Percentiles rank a stretch among this genome's conserved stretches.
phyloP scores from a whole-genome alignment of 257 asterid species.

The Scutellaria galericulata region DNA sequence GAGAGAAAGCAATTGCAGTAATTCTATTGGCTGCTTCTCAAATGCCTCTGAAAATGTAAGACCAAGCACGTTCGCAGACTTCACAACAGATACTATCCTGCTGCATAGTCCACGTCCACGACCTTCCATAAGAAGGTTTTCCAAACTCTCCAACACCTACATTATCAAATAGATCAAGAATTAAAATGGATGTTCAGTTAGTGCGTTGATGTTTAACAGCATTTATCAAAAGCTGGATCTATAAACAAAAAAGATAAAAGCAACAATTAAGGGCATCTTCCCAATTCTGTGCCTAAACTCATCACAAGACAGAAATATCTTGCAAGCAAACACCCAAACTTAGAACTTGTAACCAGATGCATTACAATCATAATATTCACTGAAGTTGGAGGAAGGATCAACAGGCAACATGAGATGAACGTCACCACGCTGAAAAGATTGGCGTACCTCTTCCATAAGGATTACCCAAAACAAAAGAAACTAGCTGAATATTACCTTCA shows the following conservation, averaged over 20 bases:
- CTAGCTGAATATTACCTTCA: slow-evolving; percentile 60
- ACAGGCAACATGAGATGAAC: background rate
- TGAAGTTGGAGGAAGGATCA: slow-evolving; percentile 8
- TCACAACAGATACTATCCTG: slow-evolving; percentile 83
- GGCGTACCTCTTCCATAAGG: slow-evolving; percentile 6
- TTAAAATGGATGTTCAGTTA: slow-evolving; percentile 25
- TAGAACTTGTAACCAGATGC: slow-evolving; percentile 14
- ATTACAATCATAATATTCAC: slow-evolving; percentile 19
- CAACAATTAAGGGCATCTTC: background rate
- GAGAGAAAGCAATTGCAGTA: slow-evolving; percentile 89
- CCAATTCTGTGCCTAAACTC: slow-evolving; percentile 19
- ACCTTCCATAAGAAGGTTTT: slow-evolving; percentile 66
- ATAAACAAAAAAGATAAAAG: slow-evolving; percentile 1
- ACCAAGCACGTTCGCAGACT: slow-evolving; percentile 88
- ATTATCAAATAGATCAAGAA: slow-evolving; percentile 26
- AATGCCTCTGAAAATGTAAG: slow-evolving; percentile 91
- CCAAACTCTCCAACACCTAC: slow-evolving; percentile 80
- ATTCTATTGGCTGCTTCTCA: slow-evolving; percentile 90
- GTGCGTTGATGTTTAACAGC: slow-evolving; percentile 16
- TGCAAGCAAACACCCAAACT: slow-evolving; percentile 1
- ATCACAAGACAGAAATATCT: slow-evolving; percentile 5
- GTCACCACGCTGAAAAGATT: slow-evolving; percentile 26
- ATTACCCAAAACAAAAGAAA: slow-evolving; percentile 21
- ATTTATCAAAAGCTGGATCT: slow-evolving; percentile 22
- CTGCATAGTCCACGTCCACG: slow-evolving; percentile 83